Percentiles rank a stretch among this genome's conserved stretches.
phyloP scores from a whole-genome alignment of 768 basidiomycete genomes.

The Phlebiopsis flavidoalba region DNA sequence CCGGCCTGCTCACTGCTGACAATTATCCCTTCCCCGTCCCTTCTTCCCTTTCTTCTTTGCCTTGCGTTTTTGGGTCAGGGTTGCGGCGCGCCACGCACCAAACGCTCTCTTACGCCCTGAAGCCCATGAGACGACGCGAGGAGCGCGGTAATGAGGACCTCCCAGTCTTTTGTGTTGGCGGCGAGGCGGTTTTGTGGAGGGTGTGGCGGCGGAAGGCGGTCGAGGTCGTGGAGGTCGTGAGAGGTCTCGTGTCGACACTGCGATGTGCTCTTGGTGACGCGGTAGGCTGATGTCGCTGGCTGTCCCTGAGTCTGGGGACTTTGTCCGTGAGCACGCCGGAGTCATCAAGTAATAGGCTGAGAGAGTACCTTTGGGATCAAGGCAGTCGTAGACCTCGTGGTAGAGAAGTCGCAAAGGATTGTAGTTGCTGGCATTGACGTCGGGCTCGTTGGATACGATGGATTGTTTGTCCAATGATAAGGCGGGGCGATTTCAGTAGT shows the following conservation, averaged over 20 bases:
- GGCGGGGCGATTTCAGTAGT: neutral
- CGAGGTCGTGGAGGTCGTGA: neutral
- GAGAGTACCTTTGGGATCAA: conserved; percentile 2
- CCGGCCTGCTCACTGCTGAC: neutral
- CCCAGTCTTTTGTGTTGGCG: conserved; percentile 21
- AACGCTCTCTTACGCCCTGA: neutral
- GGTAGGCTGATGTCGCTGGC: neutral
- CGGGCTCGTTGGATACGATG: neutral
- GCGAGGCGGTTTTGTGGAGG: neutral
- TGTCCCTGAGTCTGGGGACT: neutral
- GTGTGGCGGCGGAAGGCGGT: neutral
- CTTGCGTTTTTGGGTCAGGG: neutral
- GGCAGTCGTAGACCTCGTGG: conserved; percentile 2
- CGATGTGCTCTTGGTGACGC: neutral
- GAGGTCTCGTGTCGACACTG: neutral
- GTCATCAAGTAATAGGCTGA: too few relatives aligned
- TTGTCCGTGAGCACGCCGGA: too few relatives aligned
- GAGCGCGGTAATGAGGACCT: conserved; percentile 22
- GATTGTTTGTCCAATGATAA: neutral
- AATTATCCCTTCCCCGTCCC: neutral
- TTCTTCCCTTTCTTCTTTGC: neutral
- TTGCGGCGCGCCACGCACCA: conserved; percentile 8
- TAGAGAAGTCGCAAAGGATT: neutral
- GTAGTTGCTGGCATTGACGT: neutral
- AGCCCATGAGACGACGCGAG: conserved; percentile 23